phyloP scores from a whole-genome alignment of 2,329 filamentous ascomycete genomes.

The Lecanicillium sp. region DNA sequence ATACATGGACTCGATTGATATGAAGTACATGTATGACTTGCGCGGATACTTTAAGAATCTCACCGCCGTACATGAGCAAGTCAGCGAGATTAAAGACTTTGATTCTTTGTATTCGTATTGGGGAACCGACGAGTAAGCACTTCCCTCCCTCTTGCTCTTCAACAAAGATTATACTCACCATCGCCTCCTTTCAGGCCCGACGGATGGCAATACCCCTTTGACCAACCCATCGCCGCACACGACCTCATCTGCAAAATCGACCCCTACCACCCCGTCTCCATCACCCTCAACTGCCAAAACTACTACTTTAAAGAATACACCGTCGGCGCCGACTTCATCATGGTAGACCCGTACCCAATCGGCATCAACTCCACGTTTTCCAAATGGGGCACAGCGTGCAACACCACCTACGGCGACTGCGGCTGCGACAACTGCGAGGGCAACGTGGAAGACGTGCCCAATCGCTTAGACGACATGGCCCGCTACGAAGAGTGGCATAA shows the following conservation, averaged over 20 bases:
- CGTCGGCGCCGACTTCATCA: slow-evolving; percentile 47
- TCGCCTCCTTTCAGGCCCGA: slow-evolving; percentile 42
- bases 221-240: slow-evolving; percentile 33
- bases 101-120: slow-evolving; percentile 35
- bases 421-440: slow-evolving; percentile 54
- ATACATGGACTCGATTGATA: slow-evolving; percentile 28
- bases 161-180: not conserved
- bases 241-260: slow-evolving; percentile 40
- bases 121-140: slow-evolving; percentile 34
- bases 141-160: not conserved
- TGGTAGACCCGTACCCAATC: slow-evolving; percentile 53
- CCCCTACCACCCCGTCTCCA: slow-evolving; percentile 51
- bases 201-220: slow-evolving; percentile 45
- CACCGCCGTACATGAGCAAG: slow-evolving; percentile 28
- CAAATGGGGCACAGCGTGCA: slow-evolving; percentile 48
- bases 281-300: slow-evolving; percentile 54
- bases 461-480: slow-evolving; percentile 29
- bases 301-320: slow-evolving; percentile 51
- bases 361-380: slow-evolving; percentile 46
- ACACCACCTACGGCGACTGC: slow-evolving; percentile 52
- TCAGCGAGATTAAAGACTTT: slow-evolving; percentile 29
- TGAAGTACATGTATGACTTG: slow-evolving; percentile 37
- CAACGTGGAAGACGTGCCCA: slow-evolving; percentile 40
- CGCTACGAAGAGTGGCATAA: slow-evolving; percentile 32
- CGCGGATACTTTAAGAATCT: slow-evolving; percentile 35